A percentile compares a stretch with the other conserved stretches of the same genome.
phyloP scores from a whole-genome alignment of 805 yeast species.

The Torulaspora indica region DNA sequence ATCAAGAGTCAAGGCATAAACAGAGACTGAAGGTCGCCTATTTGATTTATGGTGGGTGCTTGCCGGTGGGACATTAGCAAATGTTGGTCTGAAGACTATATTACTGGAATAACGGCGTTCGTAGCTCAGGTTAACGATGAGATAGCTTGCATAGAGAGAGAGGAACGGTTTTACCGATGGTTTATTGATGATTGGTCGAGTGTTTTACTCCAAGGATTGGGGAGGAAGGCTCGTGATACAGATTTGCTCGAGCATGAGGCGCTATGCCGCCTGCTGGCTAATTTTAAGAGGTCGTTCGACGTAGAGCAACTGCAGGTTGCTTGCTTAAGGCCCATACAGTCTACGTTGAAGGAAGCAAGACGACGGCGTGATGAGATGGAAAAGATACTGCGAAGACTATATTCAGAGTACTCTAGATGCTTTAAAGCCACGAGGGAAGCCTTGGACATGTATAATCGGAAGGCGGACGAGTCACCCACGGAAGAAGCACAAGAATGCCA shows the following conservation, averaged over 20 bases:
- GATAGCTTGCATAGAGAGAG: constrained; percentile 13
- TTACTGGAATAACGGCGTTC: constrained; percentile 29
- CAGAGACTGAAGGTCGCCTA: not conserved
- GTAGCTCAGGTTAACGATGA: constrained; percentile 20
- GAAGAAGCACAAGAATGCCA: not conserved
- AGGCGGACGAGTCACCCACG: not conserved
- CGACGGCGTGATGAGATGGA: constrained; percentile 11
- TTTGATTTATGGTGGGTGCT: not conserved
- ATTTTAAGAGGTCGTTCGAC: not conserved
- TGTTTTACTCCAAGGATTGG: constrained; percentile 7
- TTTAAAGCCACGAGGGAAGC: constrained; percentile 13
- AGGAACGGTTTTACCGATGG: constrained; percentile 19
- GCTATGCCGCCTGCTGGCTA: not conserved
- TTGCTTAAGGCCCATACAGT: constrained; percentile 13
- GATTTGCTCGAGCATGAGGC: constrained; percentile 6
- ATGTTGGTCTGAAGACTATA: constrained; percentile 35
- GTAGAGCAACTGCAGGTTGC: constrained; percentile 3
- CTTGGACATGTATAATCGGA: not conserved
- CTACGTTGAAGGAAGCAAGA: constrained; percentile 5
- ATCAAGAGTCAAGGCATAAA: not conserved
- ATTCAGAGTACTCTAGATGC: constrained; percentile 11
- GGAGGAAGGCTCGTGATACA: not conserved
- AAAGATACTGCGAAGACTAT: constrained; percentile 8
- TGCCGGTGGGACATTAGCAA: constrained; percentile 10
- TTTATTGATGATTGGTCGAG: constrained; percentile 21